Base-by-base conservation (phyloP, 345 rosid genomes). In the Lepidium sativum region DNA sequence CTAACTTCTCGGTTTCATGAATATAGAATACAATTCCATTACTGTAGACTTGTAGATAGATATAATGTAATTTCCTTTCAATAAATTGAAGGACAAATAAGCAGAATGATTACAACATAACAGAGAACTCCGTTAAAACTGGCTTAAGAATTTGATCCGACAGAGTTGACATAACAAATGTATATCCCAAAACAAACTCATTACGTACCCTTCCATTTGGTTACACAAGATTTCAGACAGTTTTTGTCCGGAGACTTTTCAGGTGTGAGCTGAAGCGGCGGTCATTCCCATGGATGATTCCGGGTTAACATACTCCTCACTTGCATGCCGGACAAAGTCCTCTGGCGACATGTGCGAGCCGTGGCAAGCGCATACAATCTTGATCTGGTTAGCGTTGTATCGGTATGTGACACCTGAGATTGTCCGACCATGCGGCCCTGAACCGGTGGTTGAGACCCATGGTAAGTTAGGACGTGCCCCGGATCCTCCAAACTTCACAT, bases 311-410 rank as follows among this genome's bases (percentile, higher is more conserved):
- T 72, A 69, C 71, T 85, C 95, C 37, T 88, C 95, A 9, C 81
- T 86, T 44, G 99, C 99, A 33, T 94, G 99, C 45, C 81, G 71
- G 21, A 88, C 84, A 80, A 94, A 94, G 75, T 94, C 99, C 73
- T 94, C 97, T 0, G 95, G 97, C 27, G 86, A 80, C 97, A 91
- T 79, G 64, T 94, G 99, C 3, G 69, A 56, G 58, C 99, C 83
- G n/a, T 94, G 99, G 67, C 99, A 94, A 69, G 97, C 99, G 20
- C 99, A 94, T 9, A 94, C 99, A 6, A 94, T 90, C 76, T 73
- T 81, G 57, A 94, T 82, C 75, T 83, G 96, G 77, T 79, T 84
- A 8, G 84, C 65, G 6, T 79, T 87, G 84, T 53, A 94, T 63
- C 77, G 73, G 71, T 94, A 94, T 9, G 97, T 81, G 12, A 94